phyloP scores from a whole-genome alignment of 2,329 filamentous ascomycete genomes.

The Macrophomina tecta region DNA sequence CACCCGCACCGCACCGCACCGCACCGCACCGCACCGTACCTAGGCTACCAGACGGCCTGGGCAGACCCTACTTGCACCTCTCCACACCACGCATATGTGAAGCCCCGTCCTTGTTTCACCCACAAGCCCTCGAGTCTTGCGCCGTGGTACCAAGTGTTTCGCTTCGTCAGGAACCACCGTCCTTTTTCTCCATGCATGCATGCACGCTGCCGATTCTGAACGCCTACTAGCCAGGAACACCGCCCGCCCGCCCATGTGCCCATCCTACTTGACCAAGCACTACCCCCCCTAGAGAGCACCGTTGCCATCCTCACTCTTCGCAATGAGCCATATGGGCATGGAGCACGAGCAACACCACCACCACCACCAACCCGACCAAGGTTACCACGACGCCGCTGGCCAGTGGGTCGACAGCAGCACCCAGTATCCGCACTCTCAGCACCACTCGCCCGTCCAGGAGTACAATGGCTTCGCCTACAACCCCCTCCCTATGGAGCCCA shows the following conservation, averaged over 20 bases:
- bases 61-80: conserved; percentile 25
- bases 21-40: conserved; percentile 40
- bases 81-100: conserved; percentile 24
- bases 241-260: conserved; percentile 32
- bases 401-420: conserved; percentile 41
- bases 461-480: conserved; percentile 48
- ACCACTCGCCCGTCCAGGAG: conserved; percentile 49
- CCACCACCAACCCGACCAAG: conserved; percentile 29
- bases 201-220: conserved; percentile 42
- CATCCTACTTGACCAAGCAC: conserved; percentile 37
- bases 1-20: conserved; percentile 40
- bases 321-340: conserved; percentile 51
- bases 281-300: conserved; percentile 38
- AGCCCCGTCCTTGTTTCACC: conserved; percentile 28
- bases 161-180: conserved; percentile 42
- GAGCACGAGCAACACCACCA: conserved; percentile 45
- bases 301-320: conserved; percentile 31
- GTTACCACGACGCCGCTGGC: conserved; percentile 40
- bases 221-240: conserved; percentile 26
- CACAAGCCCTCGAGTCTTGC: conserved; percentile 9
- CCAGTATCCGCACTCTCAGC: conserved; percentile 41
- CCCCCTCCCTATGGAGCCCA: conserved; percentile 48
- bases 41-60: conserved; percentile 26
- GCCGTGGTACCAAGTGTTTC: conserved; percentile 33
- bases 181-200: conserved; percentile 46